Evolutionary conservation across 2,329 filamentous ascomycete genomes (phyloP).

Genomic region (Sporothrix pallida): DNA sequence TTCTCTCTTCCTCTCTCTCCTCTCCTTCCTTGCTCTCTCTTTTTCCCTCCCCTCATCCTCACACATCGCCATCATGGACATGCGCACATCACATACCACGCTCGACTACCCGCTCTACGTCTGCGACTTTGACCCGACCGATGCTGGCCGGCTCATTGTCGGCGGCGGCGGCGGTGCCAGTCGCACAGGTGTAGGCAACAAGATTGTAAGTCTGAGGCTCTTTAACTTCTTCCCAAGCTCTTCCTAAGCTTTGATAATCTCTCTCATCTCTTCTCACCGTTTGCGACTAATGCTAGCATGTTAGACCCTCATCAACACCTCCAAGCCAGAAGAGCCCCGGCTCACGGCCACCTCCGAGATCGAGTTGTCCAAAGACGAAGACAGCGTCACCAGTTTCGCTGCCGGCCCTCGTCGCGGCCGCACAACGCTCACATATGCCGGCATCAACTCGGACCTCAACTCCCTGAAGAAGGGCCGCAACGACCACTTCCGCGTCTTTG

Average conservation of each 20-base stretch:
- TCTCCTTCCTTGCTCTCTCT: background rate
- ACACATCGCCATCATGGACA: conserved; percentile 37
- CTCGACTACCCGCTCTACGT: conserved; percentile 85
- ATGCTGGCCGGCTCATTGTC: conserved; percentile 77
- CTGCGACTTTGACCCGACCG: conserved; percentile 84
- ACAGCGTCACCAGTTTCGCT: conserved; percentile 84
- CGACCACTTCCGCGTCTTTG: conserved; percentile 80
- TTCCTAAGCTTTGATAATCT: background rate
- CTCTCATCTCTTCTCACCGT: background rate
- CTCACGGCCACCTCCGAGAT: conserved; percentile 72
- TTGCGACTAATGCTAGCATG: conserved; percentile 9
- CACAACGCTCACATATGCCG: conserved; percentile 68
- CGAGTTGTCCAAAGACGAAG: conserved; percentile 81
- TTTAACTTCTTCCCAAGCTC: background rate
- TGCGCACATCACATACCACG: conserved; percentile 64
- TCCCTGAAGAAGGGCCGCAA: conserved; percentile 79
- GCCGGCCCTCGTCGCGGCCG: conserved; percentile 66
- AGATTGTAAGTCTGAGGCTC: conserved; percentile 66
- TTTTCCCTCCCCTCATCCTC: conserved; percentile 6
- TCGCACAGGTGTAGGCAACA: conserved; percentile 82
- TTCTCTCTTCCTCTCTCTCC: background rate
- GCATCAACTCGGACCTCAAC: conserved; percentile 79
- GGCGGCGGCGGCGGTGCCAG: conserved; percentile 87
- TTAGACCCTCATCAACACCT: conserved; percentile 75
- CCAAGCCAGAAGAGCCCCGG: conserved; percentile 62